Conservation (phyloP, 768 basidiomycete species). For the Lenzites betulinus region DNA sequence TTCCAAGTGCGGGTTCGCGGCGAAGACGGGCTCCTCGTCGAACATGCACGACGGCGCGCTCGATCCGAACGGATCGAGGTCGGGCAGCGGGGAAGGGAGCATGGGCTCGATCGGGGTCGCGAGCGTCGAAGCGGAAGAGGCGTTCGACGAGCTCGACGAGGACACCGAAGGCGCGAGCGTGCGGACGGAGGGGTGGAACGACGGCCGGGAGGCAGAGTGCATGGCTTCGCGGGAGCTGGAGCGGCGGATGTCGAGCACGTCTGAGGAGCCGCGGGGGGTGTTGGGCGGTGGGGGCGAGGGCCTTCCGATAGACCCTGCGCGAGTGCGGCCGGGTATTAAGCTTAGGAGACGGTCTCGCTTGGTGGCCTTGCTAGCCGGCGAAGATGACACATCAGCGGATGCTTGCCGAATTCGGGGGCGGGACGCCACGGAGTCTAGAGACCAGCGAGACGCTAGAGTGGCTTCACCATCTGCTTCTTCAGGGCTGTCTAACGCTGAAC, state of each 20-base stretch:
- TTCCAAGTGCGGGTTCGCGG: constrained; percentile 7
- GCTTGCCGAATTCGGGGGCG: constrained; percentile 21
- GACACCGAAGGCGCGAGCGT: constrained; percentile 14
- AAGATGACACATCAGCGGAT: constrained; percentile 20
- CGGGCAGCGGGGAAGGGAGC: constrained; percentile 8
- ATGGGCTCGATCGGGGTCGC: constrained; percentile 26
- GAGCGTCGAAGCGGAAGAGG: constrained; percentile 24
- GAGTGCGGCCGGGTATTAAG: constrained; percentile 30
- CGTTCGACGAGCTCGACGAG: constrained; percentile 23
- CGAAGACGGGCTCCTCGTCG: constrained; percentile 16
- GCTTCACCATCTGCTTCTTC: constrained; percentile 11
- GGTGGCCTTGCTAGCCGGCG: constrained; percentile 19
- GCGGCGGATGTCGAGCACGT: constrained; percentile 24
- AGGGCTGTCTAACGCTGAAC: constrained; percentile 6
- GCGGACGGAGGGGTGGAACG: constrained; percentile 8
- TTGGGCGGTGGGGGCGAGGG: constrained; percentile 22
- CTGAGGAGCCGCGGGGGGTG: constrained; percentile 20
- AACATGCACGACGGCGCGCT: constrained; percentile 21
- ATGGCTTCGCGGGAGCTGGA: constrained; percentile 14
- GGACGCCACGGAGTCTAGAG: constrained; percentile 30
- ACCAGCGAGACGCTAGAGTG: constrained; percentile 31
- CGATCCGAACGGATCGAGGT: constrained; percentile 24
- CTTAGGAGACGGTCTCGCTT: constrained; percentile 33
- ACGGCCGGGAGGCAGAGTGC: constrained; percentile 17
- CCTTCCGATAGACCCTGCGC: constrained; percentile 30